phyloP scores from a whole-genome alignment of 192 early-diverging fungal species.

The Gigaspora rosea region DNA sequence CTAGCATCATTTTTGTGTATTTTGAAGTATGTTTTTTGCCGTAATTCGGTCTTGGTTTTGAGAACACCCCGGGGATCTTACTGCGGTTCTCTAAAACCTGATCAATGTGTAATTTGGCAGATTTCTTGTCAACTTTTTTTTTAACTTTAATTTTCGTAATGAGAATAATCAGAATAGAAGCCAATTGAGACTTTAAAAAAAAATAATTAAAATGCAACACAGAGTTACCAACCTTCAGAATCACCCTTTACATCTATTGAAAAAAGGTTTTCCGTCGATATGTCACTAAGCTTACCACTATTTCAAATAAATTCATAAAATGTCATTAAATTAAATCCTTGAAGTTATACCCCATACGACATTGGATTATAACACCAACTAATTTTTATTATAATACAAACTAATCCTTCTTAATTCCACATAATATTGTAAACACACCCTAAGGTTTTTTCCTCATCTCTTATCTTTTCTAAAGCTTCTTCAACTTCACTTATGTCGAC shows the following conservation, averaged over 20 bases:
- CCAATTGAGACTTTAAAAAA: background rate
- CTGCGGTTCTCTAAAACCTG: slow-evolving; percentile 80
- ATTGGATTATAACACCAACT: background rate
- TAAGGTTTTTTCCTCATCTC: slow-evolving; percentile 71
- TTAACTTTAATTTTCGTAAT: slow-evolving; percentile 38
- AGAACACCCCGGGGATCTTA: slow-evolving; percentile 56
- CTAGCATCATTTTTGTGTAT: background rate
- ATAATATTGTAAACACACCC: slow-evolving; percentile 54
- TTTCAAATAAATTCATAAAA: slow-evolving; percentile 33
- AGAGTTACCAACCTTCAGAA: slow-evolving; percentile 40
- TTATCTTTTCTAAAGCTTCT: slow-evolving; percentile 63
- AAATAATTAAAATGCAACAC: background rate
- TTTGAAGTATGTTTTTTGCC: background rate
- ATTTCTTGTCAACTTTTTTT: slow-evolving; percentile 49
- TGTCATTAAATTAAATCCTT: slow-evolving; percentile 34
- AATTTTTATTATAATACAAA: background rate
- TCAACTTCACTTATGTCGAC: slow-evolving; percentile 84
- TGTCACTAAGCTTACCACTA: slow-evolving; percentile 55
- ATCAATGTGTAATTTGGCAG: slow-evolving; percentile 70
- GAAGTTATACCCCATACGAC: slow-evolving; percentile 34
- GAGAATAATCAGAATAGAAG: slow-evolving; percentile 3
- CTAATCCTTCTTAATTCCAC: background rate
- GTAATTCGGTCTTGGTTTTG: background rate
- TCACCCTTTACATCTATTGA: slow-evolving; percentile 71
- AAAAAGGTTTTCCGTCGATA: slow-evolving; percentile 63